Evolutionary conservation across 2,329 filamentous ascomycete genomes (phyloP), one percentile per base, ranked within the genome.

Genomic region (Neofusicoccum ribis): DNA sequence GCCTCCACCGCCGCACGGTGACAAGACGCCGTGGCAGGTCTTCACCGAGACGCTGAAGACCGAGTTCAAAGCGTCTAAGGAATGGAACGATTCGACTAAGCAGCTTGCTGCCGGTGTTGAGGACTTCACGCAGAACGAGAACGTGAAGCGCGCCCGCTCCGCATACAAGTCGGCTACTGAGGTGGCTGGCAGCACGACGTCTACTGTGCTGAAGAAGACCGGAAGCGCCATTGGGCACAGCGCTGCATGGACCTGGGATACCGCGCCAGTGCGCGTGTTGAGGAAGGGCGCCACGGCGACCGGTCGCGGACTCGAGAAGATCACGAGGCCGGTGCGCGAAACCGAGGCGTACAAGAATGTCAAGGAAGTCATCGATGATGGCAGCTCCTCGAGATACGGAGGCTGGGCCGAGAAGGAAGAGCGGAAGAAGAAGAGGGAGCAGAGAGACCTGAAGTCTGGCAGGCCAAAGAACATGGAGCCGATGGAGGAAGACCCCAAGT

Each of bases 41-140:
- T 99, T 99, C 82, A 92, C 92, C 74, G 95, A 99, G 76, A 99
- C 95, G n/a, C 87, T 99, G 80, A 88, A 92, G 77, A 86, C 85
- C 65, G 95, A 99, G 80, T 96, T 99, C 81, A 93, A 97, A 79
- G 91, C 92, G 61, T 98, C 93, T 15, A 97, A 98, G 76, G 95
- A 99, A 78, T 99, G 95, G 95, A 97, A 99, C 74, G 95, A 99
- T 76, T 96, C 92, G 49, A 99, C 94, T 47, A 98, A 99, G 82
- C 92, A 95, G 70, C 86, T 99, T 47, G 91, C 92, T 17, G 92
- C 91, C 56, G 91, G 91, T 5, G 92, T 94, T 17, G 90, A 97
- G 74, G 89, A 97, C 73, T 95, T 99, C 75, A 89, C 89, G 37
- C 94, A 98, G 80, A 97, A 93, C 74, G 93, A 97, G 74, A 91